These are phyloP conservation scores for Beauveria sp. DNA, from an alignment of 2,329 filamentous ascomycete species.

Conservation along the genomic window DNA sequence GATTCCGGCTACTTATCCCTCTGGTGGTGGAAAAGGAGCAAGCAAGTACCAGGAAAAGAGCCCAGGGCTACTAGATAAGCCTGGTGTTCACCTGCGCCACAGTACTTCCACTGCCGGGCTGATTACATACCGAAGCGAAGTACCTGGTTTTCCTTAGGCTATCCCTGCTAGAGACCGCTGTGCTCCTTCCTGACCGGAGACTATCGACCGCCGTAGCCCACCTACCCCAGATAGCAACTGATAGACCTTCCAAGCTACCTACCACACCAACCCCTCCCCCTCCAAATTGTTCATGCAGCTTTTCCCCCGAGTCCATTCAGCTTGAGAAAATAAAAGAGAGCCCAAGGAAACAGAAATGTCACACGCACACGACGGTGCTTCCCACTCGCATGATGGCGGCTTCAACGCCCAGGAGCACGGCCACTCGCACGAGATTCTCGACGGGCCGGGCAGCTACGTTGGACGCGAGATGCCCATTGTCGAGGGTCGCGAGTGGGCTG, in stretches of 20 bases:
- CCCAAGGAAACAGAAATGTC: background rate
- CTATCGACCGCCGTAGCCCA: no score
- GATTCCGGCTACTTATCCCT: no score
- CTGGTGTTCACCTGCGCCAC: no score
- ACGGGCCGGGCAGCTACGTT: slow-evolving; percentile 84
- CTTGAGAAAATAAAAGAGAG: background rate
- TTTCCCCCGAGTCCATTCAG: background rate
- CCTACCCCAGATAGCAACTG: background rate
- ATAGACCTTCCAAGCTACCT: background rate
- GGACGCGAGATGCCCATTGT: slow-evolving; percentile 90
- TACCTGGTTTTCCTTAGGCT: no score
- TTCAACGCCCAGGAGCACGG: slow-evolving; percentile 66
- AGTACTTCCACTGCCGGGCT: no score
- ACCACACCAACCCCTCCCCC: background rate
- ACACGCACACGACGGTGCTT: slow-evolving; percentile 46
- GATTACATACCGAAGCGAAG: no score
- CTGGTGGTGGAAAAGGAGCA: no score
- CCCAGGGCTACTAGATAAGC: no score
- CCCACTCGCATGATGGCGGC: slow-evolving; percentile 52
- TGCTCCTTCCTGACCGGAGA: no score
- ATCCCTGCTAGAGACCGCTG: no score
- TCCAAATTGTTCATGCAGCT: background rate
- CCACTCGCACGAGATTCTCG: slow-evolving; percentile 91
- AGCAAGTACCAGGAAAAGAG: no score
- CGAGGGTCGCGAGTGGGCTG: slow-evolving; percentile 78